These are phyloP conservation scores for Penicillium sp. DNA, from an alignment of 2,329 filamentous ascomycete genomes.

Conservation along the genomic window DNA sequence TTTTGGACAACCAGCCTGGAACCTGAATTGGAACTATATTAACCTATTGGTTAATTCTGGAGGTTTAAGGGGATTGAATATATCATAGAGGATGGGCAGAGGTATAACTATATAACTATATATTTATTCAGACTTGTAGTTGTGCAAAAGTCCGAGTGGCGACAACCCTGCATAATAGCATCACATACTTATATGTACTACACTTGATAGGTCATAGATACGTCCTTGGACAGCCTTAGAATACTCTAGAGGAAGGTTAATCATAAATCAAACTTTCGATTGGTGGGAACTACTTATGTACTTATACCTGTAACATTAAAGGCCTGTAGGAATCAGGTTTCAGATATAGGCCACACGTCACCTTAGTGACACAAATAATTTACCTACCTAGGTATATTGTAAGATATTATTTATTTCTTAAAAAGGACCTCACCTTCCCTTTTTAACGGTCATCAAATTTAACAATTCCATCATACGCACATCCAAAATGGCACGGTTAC, in stretches of 20 bases:
- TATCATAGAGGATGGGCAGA: background rate
- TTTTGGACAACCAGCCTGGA: background rate
- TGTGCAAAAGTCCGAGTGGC: background rate
- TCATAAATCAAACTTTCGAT: background rate
- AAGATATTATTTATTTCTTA: background rate
- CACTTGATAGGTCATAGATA: background rate
- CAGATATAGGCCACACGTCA: constrained; percentile 1
- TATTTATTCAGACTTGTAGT: background rate
- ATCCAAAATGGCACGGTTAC: background rate
- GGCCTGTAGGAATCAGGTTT: constrained; percentile 5
- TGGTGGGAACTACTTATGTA: background rate
- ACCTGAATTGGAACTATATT: background rate
- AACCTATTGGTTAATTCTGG: background rate
- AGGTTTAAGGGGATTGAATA: background rate
- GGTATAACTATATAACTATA: background rate
- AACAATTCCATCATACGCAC: background rate
- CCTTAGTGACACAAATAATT: background rate
- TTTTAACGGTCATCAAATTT: background rate
- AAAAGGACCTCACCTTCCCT: background rate
- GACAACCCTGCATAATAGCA: background rate
- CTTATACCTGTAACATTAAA: background rate
- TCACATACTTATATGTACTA: background rate
- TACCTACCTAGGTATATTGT: no score
- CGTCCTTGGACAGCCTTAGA: no score
- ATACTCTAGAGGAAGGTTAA: background rate